Evolutionary conservation across 2,329 filamentous ascomycete genomes (phyloP).

Genomic region (Diaporthe ampelina): DNA sequence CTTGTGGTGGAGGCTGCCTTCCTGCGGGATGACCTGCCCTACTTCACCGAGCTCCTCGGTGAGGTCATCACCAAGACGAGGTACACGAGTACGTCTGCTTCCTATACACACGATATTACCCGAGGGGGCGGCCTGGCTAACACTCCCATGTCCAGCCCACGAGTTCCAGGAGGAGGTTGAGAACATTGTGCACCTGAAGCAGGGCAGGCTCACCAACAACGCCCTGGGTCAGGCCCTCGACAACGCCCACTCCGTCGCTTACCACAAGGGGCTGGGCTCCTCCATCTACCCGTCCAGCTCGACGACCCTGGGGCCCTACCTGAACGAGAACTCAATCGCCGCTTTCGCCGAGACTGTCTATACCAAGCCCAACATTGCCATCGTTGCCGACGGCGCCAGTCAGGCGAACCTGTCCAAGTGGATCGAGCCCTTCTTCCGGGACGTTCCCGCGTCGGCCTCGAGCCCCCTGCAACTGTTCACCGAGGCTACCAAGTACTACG

Average conservation of each 20-base stretch:
- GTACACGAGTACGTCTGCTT: conserved; percentile 75
- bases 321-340: conserved; percentile 81
- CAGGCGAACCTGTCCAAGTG: conserved; percentile 85
- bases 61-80: conserved; percentile 92
- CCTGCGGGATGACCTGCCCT: conserved; percentile 94
- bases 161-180: conserved; percentile 92
- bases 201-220: conserved; percentile 78
- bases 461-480: conserved; percentile 69
- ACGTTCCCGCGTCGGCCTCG: conserved; percentile 69
- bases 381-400: conserved; percentile 90
- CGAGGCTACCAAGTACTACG: conserved; percentile 86
- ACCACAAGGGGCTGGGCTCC: conserved; percentile 92
- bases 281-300: conserved; percentile 80
- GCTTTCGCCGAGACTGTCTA: conserved; percentile 85
- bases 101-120: conserved; percentile 31
- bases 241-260: conserved; percentile 87
- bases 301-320: conserved; percentile 82
- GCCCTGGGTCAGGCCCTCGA: conserved; percentile 81
- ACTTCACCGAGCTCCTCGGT: conserved; percentile 95
- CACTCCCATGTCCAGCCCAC: conserved; percentile 70
- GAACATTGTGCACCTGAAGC: conserved; percentile 81
- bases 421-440: conserved; percentile 92
- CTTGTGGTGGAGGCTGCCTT: conserved; percentile 95
- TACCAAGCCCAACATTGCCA: conserved; percentile 89
- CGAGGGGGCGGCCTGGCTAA: conserved; percentile 40